A percentile compares a stretch with the other conserved stretches of the same genome.
Evolutionary conservation across 2,329 filamentous ascomycete species (phyloP).

Genomic region (Colletotrichum sansevieriae): DNA sequence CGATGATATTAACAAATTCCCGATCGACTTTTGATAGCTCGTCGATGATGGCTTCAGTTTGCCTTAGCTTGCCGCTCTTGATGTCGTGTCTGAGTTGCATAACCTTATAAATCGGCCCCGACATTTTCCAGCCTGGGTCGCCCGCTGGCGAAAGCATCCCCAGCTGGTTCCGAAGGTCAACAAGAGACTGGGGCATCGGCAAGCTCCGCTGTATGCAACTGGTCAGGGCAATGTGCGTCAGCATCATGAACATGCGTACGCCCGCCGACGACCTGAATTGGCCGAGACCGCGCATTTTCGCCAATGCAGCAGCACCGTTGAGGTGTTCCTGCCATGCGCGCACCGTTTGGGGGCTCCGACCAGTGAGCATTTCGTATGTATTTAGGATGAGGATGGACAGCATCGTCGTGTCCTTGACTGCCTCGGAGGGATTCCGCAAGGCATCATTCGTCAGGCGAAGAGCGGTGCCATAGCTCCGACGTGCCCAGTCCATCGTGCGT

Average conservation of each 20-base stretch:
- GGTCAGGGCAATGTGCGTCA: conserved; percentile 64
- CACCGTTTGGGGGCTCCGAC: conserved; percentile 60
- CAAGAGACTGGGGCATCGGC: conserved; percentile 62
- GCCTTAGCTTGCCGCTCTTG: conserved; percentile 53
- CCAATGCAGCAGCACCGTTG: conserved; percentile 64
- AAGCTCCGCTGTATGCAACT: conserved; percentile 64
- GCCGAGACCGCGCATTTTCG: conserved; percentile 61
- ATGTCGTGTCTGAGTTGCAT: conserved; percentile 63
- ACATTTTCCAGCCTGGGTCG: conserved; percentile 58
- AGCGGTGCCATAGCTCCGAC: conserved; percentile 64
- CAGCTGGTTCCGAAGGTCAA: conserved; percentile 60
- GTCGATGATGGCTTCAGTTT: conserved; percentile 52
- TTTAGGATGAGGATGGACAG: conserved; percentile 66
- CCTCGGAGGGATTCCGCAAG: conserved; percentile 58
- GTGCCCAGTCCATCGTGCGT: conserved; percentile 61
- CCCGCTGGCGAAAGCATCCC: conserved; percentile 50
- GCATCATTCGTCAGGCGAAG: conserved; percentile 64
- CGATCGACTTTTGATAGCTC: conserved; percentile 57
- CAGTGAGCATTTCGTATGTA: conserved; percentile 67
- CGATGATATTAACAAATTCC: conserved; percentile 56
- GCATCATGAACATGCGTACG: conserved; percentile 66
- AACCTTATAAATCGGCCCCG: conserved; percentile 59
- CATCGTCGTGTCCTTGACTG: conserved; percentile 64
- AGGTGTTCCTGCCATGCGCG: conserved; percentile 67
- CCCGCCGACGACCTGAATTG: conserved; percentile 62